phyloP scores from a whole-genome alignment of 1,284 basidiomycete species.

The Kwoniella shivajii region DNA sequence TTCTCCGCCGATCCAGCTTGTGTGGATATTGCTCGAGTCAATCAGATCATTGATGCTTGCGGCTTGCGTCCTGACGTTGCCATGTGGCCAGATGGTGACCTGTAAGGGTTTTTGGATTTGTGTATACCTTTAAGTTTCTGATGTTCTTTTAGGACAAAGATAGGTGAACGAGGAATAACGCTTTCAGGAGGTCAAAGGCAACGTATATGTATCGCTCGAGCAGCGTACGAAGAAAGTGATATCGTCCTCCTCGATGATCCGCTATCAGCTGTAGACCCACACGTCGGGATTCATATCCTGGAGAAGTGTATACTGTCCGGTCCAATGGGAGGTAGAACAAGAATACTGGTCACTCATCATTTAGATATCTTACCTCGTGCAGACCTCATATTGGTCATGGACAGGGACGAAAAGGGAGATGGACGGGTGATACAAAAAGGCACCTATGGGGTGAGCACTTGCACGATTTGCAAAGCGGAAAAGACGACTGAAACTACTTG shows the following conservation, averaged over 20 bases:
- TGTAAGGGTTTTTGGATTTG: constrained; percentile 49
- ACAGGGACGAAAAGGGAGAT: constrained; percentile 14
- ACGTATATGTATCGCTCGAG: constrained; percentile 24
- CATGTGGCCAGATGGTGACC: constrained; percentile 26
- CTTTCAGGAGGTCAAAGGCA: constrained; percentile 30
- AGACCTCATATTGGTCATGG: constrained; percentile 33
- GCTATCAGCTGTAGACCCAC: constrained; percentile 70
- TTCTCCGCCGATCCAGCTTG: constrained; percentile 29
- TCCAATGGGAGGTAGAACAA: constrained; percentile 64
- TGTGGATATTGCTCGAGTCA: constrained; percentile 24
- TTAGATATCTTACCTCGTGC: constrained; percentile 61
- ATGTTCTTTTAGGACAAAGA: constrained; percentile 13
- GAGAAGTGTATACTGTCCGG: constrained; percentile 66
- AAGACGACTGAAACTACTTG: neutral
- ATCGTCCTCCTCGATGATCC: constrained; percentile 38
- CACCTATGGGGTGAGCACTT: constrained; percentile 36
- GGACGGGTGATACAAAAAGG: constrained; percentile 34
- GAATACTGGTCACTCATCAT: constrained; percentile 71
- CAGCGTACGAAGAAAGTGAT: constrained; percentile 17
- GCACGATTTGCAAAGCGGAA: neutral
- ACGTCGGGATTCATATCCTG: constrained; percentile 40
- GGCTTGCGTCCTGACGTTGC: constrained; percentile 33
- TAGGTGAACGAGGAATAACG: constrained; percentile 28
- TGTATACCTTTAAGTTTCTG: neutral
- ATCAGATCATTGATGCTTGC: constrained; percentile 30